These are phyloP conservation scores for Dispira simplex DNA, from an alignment of 192 early-diverging fungal species.

Conservation along the genomic window DNA sequence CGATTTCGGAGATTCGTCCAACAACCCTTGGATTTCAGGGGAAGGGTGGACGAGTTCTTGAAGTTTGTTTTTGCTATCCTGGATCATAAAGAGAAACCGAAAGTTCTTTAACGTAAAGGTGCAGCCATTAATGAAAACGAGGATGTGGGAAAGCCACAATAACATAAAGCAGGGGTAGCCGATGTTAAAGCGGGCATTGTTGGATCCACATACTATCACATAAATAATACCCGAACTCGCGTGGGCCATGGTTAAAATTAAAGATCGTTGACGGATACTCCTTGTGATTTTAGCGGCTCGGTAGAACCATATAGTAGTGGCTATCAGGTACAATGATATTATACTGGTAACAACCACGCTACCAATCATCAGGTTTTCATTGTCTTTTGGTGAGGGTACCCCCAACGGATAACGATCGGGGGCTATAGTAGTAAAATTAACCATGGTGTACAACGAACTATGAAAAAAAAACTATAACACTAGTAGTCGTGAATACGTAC, in stretches of 20 bases:
- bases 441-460: background rate
- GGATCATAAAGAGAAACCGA: constrained; percentile 5
- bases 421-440: background rate
- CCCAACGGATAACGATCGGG: constrained; percentile 2
- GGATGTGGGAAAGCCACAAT: background rate
- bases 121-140: background rate
- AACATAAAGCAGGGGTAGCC: constrained; percentile 9
- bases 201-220: background rate
- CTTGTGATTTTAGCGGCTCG: background rate
- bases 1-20: too few relatives aligned
- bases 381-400: background rate
- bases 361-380: background rate
- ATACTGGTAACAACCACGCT: background rate
- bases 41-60: too few relatives aligned
- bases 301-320: background rate
- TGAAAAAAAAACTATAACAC: too few relatives aligned
- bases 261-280: constrained; percentile 1
- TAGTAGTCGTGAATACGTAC: too few relatives aligned
- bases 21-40: background rate
- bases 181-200: constrained; percentile 5
- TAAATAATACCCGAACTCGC: background rate
- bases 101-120: constrained; percentile 1
- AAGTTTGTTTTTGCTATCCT: constrained; percentile 1
- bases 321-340: background rate
- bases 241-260: background rate